A percentile compares a stretch with the other conserved stretches of the same genome.
These are phyloP conservation scores for Irpex rosettiformis DNA, from an alignment of 1,284 basidiomycete species.

Conservation along the genomic window DNA sequence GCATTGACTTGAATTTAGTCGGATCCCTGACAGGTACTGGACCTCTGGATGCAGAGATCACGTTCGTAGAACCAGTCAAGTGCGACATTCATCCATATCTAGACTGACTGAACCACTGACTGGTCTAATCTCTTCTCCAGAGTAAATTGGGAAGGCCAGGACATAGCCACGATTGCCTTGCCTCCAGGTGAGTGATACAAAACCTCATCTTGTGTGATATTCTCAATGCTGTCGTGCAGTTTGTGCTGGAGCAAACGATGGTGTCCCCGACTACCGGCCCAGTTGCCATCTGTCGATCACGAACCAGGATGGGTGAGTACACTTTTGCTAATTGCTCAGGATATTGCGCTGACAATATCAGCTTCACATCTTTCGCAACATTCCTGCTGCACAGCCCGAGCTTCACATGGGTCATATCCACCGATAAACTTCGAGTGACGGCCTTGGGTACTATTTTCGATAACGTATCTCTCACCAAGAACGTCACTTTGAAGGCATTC, in stretches of 20 bases:
- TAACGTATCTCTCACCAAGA: slow-evolving; percentile 61
- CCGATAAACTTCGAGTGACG: slow-evolving; percentile 55
- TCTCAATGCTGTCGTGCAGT: no score
- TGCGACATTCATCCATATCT: slow-evolving; percentile 27
- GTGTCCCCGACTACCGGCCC: slow-evolving; percentile 62
- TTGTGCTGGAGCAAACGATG: slow-evolving; percentile 66
- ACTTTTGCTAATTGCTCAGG: background rate
- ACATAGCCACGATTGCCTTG: slow-evolving; percentile 65
- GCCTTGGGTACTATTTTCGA: slow-evolving; percentile 73
- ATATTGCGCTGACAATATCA: slow-evolving; percentile 22
- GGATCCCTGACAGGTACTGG: slow-evolving; percentile 61
- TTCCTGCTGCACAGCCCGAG: slow-evolving; percentile 62
- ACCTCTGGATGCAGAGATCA: slow-evolving; percentile 63
- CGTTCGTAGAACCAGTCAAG: slow-evolving; percentile 54
- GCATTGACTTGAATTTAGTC: slow-evolving; percentile 56
- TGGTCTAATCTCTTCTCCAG: slow-evolving; percentile 26
- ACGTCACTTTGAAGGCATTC: slow-evolving; percentile 68
- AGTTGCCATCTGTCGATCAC: slow-evolving; percentile 54
- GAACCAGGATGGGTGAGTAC: slow-evolving; percentile 37
- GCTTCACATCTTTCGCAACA: slow-evolving; percentile 68
- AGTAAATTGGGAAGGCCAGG: slow-evolving; percentile 63
- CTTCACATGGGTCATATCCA: slow-evolving; percentile 74
- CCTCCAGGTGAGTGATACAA: slow-evolving; percentile 40
- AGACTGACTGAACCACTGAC: background rate
- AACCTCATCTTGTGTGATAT: no score